A percentile compares a stretch with the other conserved stretches of the same genome.
These are phyloP conservation scores for Clathrospora elynae DNA, from an alignment of 2,329 filamentous ascomycete species.

Conservation along the genomic window DNA sequence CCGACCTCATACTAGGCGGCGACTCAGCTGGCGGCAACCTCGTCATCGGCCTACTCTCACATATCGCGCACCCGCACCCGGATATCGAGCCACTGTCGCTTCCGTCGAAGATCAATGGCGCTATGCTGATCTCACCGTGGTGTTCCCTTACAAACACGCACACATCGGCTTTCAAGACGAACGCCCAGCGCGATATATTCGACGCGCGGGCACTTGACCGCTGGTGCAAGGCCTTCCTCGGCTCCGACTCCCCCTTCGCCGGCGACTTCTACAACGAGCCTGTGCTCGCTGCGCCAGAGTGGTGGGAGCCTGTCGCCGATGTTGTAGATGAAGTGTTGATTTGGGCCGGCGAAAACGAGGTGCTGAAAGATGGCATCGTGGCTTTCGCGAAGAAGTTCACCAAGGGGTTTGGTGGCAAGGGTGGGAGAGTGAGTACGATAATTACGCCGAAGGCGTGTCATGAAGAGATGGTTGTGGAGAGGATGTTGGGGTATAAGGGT, in stretches of 20 bases:
- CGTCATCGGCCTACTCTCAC: slow-evolving; percentile 53
- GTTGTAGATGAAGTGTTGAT: slow-evolving; percentile 57
- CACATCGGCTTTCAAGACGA: slow-evolving; percentile 51
- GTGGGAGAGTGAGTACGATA: slow-evolving; percentile 42
- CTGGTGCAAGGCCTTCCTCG: slow-evolving; percentile 59
- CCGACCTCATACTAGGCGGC: slow-evolving; percentile 55
- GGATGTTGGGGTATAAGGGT: slow-evolving; percentile 47
- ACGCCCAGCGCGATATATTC: slow-evolving; percentile 60
- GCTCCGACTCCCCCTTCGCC: slow-evolving; percentile 52
- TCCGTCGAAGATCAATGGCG: slow-evolving; percentile 53
- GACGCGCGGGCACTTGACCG: slow-evolving; percentile 46
- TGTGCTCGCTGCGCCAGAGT: slow-evolving; percentile 54
- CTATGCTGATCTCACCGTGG: slow-evolving; percentile 65
- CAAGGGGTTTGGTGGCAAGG: slow-evolving; percentile 43
- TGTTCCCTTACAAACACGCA: slow-evolving; percentile 55
- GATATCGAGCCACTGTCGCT: slow-evolving; percentile 54
- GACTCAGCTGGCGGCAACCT: slow-evolving; percentile 63
- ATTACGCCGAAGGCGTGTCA: slow-evolving; percentile 48
- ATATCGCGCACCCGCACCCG: slow-evolving; percentile 63
- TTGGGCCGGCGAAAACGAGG: slow-evolving; percentile 61
- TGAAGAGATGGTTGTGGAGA: slow-evolving; percentile 51
- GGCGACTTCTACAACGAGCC: slow-evolving; percentile 61
- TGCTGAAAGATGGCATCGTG: slow-evolving; percentile 61
- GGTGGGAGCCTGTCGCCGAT: slow-evolving; percentile 58
- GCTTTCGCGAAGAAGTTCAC: slow-evolving; percentile 57